A percentile compares a stretch with the other conserved stretches of the same genome.
Evolutionary conservation across 805 yeast genomes (phyloP).

Genomic region (Pichia cephalocereana): DNA sequence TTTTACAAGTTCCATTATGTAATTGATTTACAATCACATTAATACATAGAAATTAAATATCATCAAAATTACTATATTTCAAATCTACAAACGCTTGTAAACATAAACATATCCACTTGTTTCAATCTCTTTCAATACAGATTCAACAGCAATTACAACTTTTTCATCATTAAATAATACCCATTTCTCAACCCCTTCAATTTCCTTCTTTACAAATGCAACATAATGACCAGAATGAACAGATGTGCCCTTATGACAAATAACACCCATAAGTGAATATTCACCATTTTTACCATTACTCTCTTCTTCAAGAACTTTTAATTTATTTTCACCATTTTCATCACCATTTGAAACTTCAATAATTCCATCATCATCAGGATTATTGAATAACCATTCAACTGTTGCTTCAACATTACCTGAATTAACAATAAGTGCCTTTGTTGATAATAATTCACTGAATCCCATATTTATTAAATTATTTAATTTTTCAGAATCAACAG

Average conservation of each 20-base stretch:
- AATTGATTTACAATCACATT: too few species aligned
- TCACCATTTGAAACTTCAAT: constrained; percentile 20
- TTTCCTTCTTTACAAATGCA: constrained; percentile 48
- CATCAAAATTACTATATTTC: too few species aligned
- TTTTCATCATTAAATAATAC: constrained; percentile 84
- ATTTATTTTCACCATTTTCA: constrained; percentile 7
- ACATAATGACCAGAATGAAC: constrained; percentile 93
- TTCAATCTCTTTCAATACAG: constrained; percentile 34
- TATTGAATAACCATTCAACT: constrained; percentile 81
- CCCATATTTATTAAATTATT: constrained; percentile 66
- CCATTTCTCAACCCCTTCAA: constrained; percentile 44
- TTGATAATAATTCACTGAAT: constrained; percentile 53
- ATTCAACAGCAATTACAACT: constrained; percentile 51
- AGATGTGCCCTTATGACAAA: constrained; percentile 85
- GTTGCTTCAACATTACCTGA: constrained; percentile 61
- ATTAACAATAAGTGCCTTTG: constrained; percentile 58
- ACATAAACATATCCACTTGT: constrained; percentile 42
- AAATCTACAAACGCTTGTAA: constrained; percentile 14
- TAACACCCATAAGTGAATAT: constrained; percentile 51
- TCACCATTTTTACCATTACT: constrained; percentile 23
- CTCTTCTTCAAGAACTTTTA: background rate
- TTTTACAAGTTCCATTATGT: too few species aligned
- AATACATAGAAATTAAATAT: too few species aligned
- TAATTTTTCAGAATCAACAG: constrained; percentile 27
- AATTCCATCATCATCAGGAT: constrained; percentile 72